Conservation (phyloP, 2,329 filamentous ascomycete species). For the Diplodia scrobiculata region DNA sequence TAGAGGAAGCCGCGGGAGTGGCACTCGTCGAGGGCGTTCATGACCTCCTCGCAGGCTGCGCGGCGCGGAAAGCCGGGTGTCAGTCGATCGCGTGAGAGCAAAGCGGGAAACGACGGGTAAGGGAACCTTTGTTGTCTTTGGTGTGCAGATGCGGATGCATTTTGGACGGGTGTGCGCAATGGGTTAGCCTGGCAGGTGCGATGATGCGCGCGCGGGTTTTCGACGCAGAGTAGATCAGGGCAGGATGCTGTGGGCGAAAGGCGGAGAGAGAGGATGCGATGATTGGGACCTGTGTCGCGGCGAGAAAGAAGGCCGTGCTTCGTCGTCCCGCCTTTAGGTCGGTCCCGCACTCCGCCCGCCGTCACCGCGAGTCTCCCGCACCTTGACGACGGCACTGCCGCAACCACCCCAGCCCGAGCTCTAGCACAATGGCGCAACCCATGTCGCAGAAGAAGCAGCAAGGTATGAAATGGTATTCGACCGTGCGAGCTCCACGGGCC, state of each 20-base stretch:
- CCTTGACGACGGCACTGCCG: conserved; percentile 1
- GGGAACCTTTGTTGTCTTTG: conserved; percentile 79
- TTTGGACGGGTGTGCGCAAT: conserved; percentile 36
- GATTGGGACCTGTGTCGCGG: conserved; percentile 13
- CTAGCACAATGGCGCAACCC: conserved; percentile 18
- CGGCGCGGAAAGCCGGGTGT: background rate
- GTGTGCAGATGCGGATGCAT: conserved; percentile 99
- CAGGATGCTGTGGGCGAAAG: conserved; percentile 17
- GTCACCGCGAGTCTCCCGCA: conserved; percentile 18
- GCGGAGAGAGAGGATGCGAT: background rate
- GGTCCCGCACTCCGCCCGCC: conserved; percentile 18
- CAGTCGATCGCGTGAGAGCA: conserved; percentile 16
- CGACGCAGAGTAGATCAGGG: conserved; percentile 6
- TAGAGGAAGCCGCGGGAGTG: conserved; percentile 89
- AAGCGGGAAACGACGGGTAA: conserved; percentile 3
- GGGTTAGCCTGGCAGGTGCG: background rate
- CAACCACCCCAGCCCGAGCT: conserved; percentile 39
- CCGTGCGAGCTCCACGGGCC: conserved; percentile 3
- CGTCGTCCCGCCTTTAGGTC: conserved; percentile 7
- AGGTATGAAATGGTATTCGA: conserved; percentile 51
- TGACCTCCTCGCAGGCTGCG: conserved; percentile 89
- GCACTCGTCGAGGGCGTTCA: conserved; percentile 92
- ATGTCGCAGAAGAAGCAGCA: conserved; percentile 69
- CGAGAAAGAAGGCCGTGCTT: conserved; percentile 4
- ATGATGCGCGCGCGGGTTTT: background rate